Conservation (phyloP, 1,284 basidiomycete genomes). For the Melanopsichium pennsylvanicum region DNA sequence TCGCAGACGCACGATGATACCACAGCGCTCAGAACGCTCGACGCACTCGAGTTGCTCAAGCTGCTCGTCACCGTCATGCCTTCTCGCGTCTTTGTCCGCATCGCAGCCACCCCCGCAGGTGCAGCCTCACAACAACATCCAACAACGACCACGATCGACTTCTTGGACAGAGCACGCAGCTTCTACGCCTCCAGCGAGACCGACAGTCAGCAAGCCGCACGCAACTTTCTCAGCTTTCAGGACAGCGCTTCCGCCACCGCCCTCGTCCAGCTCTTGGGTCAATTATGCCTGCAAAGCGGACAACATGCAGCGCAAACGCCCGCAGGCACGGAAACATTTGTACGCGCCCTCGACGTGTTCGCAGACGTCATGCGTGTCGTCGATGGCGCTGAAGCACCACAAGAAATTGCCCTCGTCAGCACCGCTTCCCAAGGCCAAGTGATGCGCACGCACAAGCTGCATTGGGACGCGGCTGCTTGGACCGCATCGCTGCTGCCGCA, state of each 20-base stretch:
- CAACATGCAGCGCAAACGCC: background rate
- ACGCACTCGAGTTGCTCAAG: slow-evolving; percentile 44
- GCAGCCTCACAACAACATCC: background rate
- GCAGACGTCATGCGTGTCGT: slow-evolving; percentile 41
- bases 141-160: slow-evolving; percentile 18
- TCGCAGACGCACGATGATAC: background rate
- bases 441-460: slow-evolving; percentile 13
- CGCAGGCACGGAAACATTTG: slow-evolving; percentile 18
- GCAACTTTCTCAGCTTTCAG: slow-evolving; percentile 40
- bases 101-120: background rate
- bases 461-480: slow-evolving; percentile 34
- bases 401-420: slow-evolving; percentile 25
- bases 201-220: slow-evolving; percentile 41
- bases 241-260: slow-evolving; percentile 19
- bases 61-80: slow-evolving; percentile 50
- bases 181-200: slow-evolving; percentile 46
- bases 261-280: slow-evolving; percentile 24
- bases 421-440: background rate
- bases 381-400: slow-evolving; percentile 25
- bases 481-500: slow-evolving; percentile 13
- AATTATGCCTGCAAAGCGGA: slow-evolving; percentile 18
- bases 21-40: slow-evolving; percentile 2
- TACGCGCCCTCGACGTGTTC: slow-evolving; percentile 41
- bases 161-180: slow-evolving; percentile 25
- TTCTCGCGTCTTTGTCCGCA: slow-evolving; percentile 48